phyloP scores from a whole-genome alignment of 2,329 filamentous ascomycete species.

The Periglandula ipomoeae region DNA sequence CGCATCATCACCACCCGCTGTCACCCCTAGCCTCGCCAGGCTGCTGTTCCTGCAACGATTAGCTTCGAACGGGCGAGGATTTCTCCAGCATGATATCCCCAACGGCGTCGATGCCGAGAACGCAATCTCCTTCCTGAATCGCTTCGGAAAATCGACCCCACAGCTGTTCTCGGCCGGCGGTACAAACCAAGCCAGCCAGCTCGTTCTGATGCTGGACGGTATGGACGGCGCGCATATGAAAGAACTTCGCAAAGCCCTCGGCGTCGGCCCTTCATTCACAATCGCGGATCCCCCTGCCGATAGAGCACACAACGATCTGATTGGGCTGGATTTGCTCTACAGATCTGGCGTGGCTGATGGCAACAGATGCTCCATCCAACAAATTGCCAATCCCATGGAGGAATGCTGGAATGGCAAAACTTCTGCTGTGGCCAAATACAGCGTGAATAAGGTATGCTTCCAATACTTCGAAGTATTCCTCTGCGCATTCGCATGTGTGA shows the following conservation, averaged over 20 bases:
- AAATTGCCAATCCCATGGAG: slow-evolving; percentile 33
- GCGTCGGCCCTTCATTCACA: slow-evolving; percentile 36
- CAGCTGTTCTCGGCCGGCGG: slow-evolving; percentile 37
- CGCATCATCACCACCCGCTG: slow-evolving; percentile 26
- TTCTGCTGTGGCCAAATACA: slow-evolving; percentile 15
- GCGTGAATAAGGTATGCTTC: not conserved
- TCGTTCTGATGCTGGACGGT: slow-evolving; percentile 52
- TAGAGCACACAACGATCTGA: slow-evolving; percentile 31
- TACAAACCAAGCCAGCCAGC: slow-evolving; percentile 36
- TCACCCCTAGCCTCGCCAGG: slow-evolving; percentile 45
- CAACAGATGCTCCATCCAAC: slow-evolving; percentile 27
- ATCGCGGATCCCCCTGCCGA: slow-evolving; percentile 36
- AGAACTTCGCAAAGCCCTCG: slow-evolving; percentile 29
- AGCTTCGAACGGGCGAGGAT: slow-evolving; percentile 36
- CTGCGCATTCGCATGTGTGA: not conserved
- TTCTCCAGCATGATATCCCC: slow-evolving; percentile 37
- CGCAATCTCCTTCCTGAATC: slow-evolving; percentile 48
- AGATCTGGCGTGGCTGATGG: slow-evolving; percentile 26
- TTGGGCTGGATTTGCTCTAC: slow-evolving; percentile 30
- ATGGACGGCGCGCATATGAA: slow-evolving; percentile 37
- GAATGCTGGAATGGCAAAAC: slow-evolving; percentile 34
- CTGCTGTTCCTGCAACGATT: slow-evolving; percentile 51
- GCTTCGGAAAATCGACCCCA: slow-evolving; percentile 44
- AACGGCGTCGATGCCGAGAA: slow-evolving; percentile 31
- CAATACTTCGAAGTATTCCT: too few relatives aligned